Evolutionary conservation across 2,329 filamentous ascomycete species (phyloP), one percentile per base, ranked within the genome.

Genomic region (Penicillium hesseltinei): DNA sequence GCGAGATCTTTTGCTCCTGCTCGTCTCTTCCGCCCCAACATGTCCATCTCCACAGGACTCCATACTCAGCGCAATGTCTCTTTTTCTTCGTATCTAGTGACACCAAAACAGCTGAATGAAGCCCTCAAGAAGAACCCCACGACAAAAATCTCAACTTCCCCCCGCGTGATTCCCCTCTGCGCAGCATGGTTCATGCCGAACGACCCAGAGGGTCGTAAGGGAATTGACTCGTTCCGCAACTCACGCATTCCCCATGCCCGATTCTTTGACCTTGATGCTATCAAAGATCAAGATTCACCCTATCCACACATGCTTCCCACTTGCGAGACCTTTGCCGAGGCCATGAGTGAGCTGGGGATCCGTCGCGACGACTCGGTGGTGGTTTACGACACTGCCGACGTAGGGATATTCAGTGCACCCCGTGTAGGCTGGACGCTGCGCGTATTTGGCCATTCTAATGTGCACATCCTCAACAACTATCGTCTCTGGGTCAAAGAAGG

Each of bases 111-210:
- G 76, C 87, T 97, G 56, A 78, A 88, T 70, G 84, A 89, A 63
- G 92, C 92, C 51, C 82, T 99, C 51, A 88, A 89, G 75, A 89
- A 88, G 77, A 95, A 93, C 74, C 84, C 91, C 4, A 84, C 88
- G 13, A 89, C 88, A 52, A 86, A 88, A 61, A 89, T 93, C 67
- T 91, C 90, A 59, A 89, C 90, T 43, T 86, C 91, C 13, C 89
- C 93, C 1, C 87, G 90, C 64, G 88, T 95, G 43, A 87, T 99
- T 53, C 90, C 94, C 3, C 82, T 99, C 42, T 97, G 92, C 76
- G 94, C 92, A 46, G 84, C 91, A 25, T 99, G 94, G 94, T 99
- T 97, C 72, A 84, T 99, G 62, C 94, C 94, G 62, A 97, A 96
- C 74, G 93, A 96, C 63, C 80, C 82, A 2, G 71, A 82, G 66